Evolutionary conservation across 306 rosid species (phyloP).

Genomic region (Canavalia gladiata): DNA sequence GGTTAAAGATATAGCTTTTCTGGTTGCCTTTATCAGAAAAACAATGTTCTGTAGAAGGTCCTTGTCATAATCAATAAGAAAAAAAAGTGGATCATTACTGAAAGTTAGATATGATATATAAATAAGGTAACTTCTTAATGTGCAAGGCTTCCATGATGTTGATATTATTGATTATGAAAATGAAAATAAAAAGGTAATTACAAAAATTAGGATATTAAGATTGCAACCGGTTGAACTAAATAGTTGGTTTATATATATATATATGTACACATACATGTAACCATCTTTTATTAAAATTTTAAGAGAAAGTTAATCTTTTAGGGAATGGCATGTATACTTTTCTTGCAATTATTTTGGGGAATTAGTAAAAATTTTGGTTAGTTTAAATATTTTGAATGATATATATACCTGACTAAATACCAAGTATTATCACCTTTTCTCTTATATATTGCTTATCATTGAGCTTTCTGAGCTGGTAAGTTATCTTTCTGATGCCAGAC

Average conservation of each 20-base stretch:
- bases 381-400: conserved; percentile 1
- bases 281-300: not conserved
- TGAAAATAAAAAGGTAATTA: not conserved
- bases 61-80: not conserved
- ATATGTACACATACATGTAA: not conserved
- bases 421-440: not conserved
- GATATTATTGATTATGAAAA: conserved; percentile 11
- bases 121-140: conserved; percentile 10
- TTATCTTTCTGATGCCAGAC: conserved; percentile 35
- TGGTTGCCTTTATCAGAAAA: not conserved
- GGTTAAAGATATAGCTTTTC: conserved; percentile 19
- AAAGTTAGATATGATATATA: conserved; percentile 25
- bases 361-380: not conserved
- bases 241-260: not conserved
- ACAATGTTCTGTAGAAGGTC: not conserved
- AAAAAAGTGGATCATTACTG: conserved; percentile 1
- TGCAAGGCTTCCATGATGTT: conserved; percentile 16
- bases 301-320: conserved; percentile 2
- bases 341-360: not conserved
- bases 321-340: not conserved
- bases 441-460: not conserved
- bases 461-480: conserved; percentile 33
- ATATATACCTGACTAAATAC: not conserved
- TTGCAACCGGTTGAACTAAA: not conserved
- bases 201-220: not conserved